Base-by-base conservation (phyloP, 2,329 filamentous ascomycete genomes). In the Dothistroma pini region DNA sequence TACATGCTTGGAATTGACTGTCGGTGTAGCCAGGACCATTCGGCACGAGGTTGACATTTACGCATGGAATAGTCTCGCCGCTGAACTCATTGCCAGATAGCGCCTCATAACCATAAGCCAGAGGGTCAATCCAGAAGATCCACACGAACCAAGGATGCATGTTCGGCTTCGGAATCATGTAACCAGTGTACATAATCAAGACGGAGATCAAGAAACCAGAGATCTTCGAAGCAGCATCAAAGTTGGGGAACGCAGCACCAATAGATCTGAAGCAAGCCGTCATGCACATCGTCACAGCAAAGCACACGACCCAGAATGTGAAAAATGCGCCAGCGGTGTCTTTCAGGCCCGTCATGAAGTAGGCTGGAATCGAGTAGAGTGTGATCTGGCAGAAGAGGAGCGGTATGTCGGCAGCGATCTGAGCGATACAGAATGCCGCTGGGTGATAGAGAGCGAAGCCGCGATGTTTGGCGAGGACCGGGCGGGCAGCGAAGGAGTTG, bases 11-110 rank as follows among this genome's bases (percentile, higher is more conserved):
- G 62, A 78, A 70, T 12, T 62, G 67, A 14, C 65, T 53, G n/a
- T 74, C 66, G 16, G 68, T 61, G 59, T 84, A 87, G 22, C 69
- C 67, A 2, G 72, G 68, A 8, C 69, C 69, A 41, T 71, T 60
- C 0, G 72, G 74, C 10, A 74, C 67, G 8, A 74, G 61, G 50
- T 71, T 69, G 29, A 83, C 80, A 63, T 75, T 78, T 2, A 79
- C 79, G 60, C 89, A 91, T 1, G 76, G 74, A 53, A 86, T 88
- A 0, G 79, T 67, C 1, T 78, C 80, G 5, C 81, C 79, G 62
- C 84, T 82, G 66, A 90, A 88, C 71, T 84, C 82, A 67, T 91
- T 91, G 0, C 86, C 79, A 69, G 91, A 79, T 0, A 92, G 73
- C 0, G 83, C 83, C 65, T 90, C 73, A 50, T 72, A 75, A 12